Base-by-base conservation (phyloP, 2,329 filamentous ascomycete species). In the Dryadomyces quercivorus region DNA sequence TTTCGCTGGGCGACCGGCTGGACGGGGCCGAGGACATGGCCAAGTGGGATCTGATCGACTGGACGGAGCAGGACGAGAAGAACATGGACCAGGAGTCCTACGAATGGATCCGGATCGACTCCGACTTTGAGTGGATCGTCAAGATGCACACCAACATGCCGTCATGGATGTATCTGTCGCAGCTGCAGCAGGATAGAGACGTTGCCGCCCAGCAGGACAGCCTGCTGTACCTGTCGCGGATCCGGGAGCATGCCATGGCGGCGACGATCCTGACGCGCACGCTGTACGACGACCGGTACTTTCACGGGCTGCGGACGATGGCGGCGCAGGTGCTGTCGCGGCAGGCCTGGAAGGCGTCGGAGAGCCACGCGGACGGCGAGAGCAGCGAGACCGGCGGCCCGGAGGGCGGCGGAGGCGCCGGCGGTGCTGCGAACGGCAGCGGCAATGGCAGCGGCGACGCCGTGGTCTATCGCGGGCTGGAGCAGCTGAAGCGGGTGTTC, bases 21-120 rank as follows among this genome's bases (percentile, higher is more conserved):
- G 86, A 93, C 63, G 82, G 79, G 5, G 81, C 86, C 9, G 85
- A 94, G 58, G 93, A 98, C 54, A 80, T 88, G 48, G 74, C 80
- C 51, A 82, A 88, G 45, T 98, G 93, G 92, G 82, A 80, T 52
- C 75, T 98, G 6, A 80, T 82, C 6, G 92, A 97, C 59, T 98
- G 92, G 91, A 85, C 87, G 50, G 80, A 86, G 57, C 88, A 94
- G 54, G 88, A 92, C 16, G 91, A 97, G 68, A 79, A 85, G 40
- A 84, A 83, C 63, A 97, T 98, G 91, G 89, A 93, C 55, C 83
- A 90, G 59, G 93, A 98, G 66, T 95, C 89, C 0, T 98, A 96
- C 64, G 93, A 98, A 67, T 98, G 94, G 93, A 95, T 98, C 61
- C 85, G 93, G 20, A 87, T 97, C 71, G 93, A 98, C 67, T 91